Evolutionary conservation across 1,284 basidiomycete genomes (phyloP), one percentile per base, ranked within the genome.

Genomic region (Tetrapyrgos nigripes): DNA sequence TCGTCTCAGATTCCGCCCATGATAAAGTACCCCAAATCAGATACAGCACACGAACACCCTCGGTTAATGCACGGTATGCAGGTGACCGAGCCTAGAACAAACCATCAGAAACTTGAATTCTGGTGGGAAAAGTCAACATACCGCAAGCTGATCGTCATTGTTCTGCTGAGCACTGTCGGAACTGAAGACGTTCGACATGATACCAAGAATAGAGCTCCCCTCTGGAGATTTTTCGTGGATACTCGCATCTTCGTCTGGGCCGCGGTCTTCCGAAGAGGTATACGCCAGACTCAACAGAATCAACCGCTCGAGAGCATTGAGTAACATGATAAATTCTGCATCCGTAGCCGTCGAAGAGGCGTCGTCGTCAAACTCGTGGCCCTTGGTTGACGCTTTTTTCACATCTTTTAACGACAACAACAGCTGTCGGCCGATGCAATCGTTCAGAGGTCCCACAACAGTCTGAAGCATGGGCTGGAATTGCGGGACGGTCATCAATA

Each of bases 401-500:
- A 92, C 73, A 55, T 92, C 88, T 11, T 73, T 72, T 19, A 95
- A 70, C 9, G 84, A 80, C 10, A 73, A 69, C 14, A 82, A 81
- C n/a, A 97, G 73, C 62, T 96, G 92, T 35, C 83, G 79, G 69
- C 93, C 93, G 51, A 97, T 73, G 64, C 91, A 91, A 62, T 95
- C 93, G 61, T 86, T 90, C 23, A 99, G 77, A 1, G 94, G 89
- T 14, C 86, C 79, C n/a, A 97, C 79, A 40, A 91, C 81, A 14
- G 80, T 75, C 44, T 87, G 84, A 6, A 93, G 76, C 23, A 84
- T 78, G 45, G 87, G 86, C 60, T 92, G 91, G 67, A 94, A 92
- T 64, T 93, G 89, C 0, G 93, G 89, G 8, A 96, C 79, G 0
- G 93, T 92, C 89, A 94, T 94, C 54, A 98, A 83, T 57, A 98